Evolutionary conservation across 2,329 filamentous ascomycete species (phyloP), one percentile per base, ranked within the genome.

Genomic region (Corynespora cassiicola): DNA sequence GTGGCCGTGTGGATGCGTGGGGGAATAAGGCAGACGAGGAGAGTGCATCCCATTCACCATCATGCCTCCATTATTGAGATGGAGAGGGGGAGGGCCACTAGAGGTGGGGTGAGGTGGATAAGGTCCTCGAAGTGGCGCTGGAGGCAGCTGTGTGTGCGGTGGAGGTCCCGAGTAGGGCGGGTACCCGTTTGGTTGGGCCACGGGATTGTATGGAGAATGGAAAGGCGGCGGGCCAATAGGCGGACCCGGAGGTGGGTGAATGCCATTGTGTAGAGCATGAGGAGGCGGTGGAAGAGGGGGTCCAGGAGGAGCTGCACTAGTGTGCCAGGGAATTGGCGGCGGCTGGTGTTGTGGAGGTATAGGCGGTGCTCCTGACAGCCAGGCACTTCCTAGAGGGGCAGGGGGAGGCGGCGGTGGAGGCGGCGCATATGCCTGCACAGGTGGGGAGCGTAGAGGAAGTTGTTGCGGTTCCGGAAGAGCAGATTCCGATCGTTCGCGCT

Each of bases 21-120:
- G 66, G 10, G 68, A 69, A 17, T 65, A 64, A 2, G 64, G 61
- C 38, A 65, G 47, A 17, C 57, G 68, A 17, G 69, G 65, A 16
- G 69, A 69, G 26, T 63, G 61, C 49, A 70, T 51, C 22, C 70
- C 66, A 37, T 71, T 71, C 19, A 52, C 52, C 37, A 66, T 50
- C 42, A 66, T 61, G 3, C 41, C 40, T 16, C 56, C 51, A 24
- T 64, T 64, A 40, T 48, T 58, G 11, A 66, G 54, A 44, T 69
- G 66, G 7, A 67, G 42, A 29, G 65, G 47, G 16, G 58, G 49
- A 15, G 63, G 56, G 8, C 54, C 58, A 18, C 56, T 61, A 14
- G 46, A 46, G 7, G 61, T 54, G 6, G 60, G 46, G 20, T 51
- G 46, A 7, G 54, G 58, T 9, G 57, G 42, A 36, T 65, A 67